Evolutionary conservation across 2,329 filamentous ascomycete species (phyloP), one percentile per base, ranked within the genome.

Genomic region (Xylariaceae sp.): DNA sequence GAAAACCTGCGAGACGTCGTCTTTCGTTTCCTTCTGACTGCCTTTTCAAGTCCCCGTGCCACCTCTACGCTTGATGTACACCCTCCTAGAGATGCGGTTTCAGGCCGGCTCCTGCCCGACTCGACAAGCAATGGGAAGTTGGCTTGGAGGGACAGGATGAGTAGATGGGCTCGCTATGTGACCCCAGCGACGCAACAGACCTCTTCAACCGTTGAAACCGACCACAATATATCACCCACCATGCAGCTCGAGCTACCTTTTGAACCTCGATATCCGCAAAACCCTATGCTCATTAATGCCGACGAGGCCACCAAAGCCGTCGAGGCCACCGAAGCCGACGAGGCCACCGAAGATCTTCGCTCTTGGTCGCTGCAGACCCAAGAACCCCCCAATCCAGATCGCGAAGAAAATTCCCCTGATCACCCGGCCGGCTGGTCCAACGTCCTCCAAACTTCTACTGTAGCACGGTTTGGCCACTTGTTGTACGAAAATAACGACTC

Each of bases 391-490:
- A n/a, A n/a, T n/a, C n/a, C n/a, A n/a, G n/a, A n/a, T n/a, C n/a
- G n/a, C n/a, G n/a, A n/a, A n/a, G n/a, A n/a, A n/a, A n/a, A n/a
- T n/a, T n/a, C 32, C 36, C 38, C 42, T 34, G 5, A 19, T 14
- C 22, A 42, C 28, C 36, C 43, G 4, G 31, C 55, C 1, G 39
- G 36, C 30, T 57, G 55, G 51, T 51, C 40, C 7, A 30, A 33
- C 11, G 36, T 15, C 28, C 36, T 31, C 16, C 38, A 13, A 33
- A 54, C 42, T 29, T 47, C 37, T 7, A 63, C 65, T 2, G 52
- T 47, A 3, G 69, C 70, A 9, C 57, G 59, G 3, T 77, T 77
- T 43, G 73, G 73, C 13, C 65, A 71, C 33, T 41, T n/a, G n/a
- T n/a, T n/a, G n/a, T n/a, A n/a, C n/a, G n/a, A n/a, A n/a, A n/a